Percentiles rank a stretch among this genome's conserved stretches.
These are phyloP conservation scores for Persicaria maculosa DNA, from an alignment of 148 eudicot genomes.

Conservation along the genomic window DNA sequence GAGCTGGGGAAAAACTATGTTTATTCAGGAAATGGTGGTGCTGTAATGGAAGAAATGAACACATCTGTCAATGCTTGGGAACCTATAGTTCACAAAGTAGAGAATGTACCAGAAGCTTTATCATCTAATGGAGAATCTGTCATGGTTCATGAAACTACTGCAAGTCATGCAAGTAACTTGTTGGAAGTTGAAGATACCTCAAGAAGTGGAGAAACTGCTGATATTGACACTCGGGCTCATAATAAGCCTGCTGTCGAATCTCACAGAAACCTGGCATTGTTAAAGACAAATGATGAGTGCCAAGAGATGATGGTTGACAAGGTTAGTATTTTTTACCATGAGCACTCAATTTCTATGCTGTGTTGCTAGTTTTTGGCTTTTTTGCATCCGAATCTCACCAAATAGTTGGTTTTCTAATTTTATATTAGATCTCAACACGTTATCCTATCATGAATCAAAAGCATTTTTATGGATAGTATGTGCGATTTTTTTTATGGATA, in stretches of 20 bases:
- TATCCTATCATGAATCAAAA: no score
- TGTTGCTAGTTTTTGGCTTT: not conserved
- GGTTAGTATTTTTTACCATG: conserved; percentile 26
- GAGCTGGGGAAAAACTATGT: conserved; percentile 18
- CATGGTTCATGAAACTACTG: conserved; percentile 15
- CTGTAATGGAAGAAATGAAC: conserved; percentile 10
- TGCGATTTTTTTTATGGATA: no score
- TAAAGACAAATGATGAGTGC: conserved; percentile 15
- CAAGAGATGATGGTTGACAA: conserved; percentile 15
- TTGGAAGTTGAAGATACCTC: conserved; percentile 21
- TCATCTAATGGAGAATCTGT: conserved; percentile 12
- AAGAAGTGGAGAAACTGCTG: conserved; percentile 12
- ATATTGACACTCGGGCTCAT: conserved; percentile 9
- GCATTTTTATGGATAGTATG: no score
- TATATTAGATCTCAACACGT: not conserved
- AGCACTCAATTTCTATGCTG: not conserved
- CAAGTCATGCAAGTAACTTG: conserved; percentile 9
- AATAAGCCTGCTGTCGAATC: conserved; percentile 15
- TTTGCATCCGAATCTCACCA: not conserved
- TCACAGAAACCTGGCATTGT: not conserved
- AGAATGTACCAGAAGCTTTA: conserved; percentile 18
- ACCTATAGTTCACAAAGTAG: conserved; percentile 20
- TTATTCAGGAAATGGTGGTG: conserved; percentile 16
- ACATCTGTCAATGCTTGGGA: conserved; percentile 17
- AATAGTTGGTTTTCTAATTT: no score